Conservation (phyloP, 2,329 filamentous ascomycete genomes). For the Chrysoporthe cubensis region DNA sequence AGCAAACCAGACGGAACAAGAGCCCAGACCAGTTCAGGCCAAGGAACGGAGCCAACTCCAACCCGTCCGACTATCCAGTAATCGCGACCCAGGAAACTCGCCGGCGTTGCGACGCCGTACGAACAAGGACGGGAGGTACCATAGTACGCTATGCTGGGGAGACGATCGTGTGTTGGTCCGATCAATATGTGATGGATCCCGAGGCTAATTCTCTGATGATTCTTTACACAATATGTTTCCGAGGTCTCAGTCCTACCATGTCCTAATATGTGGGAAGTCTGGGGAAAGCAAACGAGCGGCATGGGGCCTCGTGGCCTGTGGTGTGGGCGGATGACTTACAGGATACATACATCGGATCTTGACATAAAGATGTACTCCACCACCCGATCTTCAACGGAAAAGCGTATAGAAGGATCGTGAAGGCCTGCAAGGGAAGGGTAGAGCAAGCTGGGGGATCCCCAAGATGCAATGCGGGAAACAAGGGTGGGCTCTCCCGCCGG, state of each 20-base stretch:
- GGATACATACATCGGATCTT: constrained; percentile 18
- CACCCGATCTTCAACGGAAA: constrained; percentile 20
- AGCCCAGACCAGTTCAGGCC: not conserved
- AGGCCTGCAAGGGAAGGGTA: constrained; percentile 2
- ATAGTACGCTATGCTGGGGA: not conserved
- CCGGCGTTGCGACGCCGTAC: not conserved
- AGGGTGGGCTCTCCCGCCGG: constrained; percentile 24
- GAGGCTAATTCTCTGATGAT: not conserved
- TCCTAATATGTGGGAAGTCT: not conserved
- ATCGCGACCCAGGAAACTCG: not conserved
- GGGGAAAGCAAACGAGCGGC: not conserved
- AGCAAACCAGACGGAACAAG: not conserved
- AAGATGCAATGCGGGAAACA: constrained; percentile 27
- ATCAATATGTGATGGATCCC: not conserved
- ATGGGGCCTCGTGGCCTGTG: constrained; percentile 13
- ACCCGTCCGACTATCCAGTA: not conserved
- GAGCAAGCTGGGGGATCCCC: constrained; percentile 18
- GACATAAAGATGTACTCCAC: constrained; percentile 18
- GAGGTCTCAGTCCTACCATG: not conserved
- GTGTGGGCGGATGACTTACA: constrained; percentile 19
- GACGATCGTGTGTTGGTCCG: not conserved
- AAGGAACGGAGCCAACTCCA: not conserved
- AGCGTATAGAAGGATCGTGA: constrained; percentile 10
- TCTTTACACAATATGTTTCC: not conserved
- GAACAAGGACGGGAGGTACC: not conserved